Conservation (phyloP, 2,329 filamentous ascomycete species). For the Madurella fahalii region DNA sequence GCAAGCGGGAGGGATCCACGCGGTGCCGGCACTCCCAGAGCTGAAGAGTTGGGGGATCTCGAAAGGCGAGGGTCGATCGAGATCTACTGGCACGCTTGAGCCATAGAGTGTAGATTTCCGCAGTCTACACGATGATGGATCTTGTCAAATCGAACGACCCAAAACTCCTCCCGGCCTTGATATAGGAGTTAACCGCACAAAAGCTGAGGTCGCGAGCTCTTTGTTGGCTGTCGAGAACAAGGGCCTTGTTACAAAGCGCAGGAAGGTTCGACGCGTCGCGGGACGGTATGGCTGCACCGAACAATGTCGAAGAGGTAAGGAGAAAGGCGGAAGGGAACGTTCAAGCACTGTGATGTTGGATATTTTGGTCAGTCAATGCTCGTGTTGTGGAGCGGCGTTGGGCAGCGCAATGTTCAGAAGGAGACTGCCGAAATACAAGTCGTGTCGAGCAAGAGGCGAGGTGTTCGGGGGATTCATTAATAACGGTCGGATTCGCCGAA, state of each 20-base stretch:
- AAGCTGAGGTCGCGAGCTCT: not conserved
- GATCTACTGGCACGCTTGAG: conserved; percentile 36
- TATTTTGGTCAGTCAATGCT: not conserved
- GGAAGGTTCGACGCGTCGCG: not conserved
- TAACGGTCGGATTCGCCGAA: not conserved
- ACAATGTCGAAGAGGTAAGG: conserved; percentile 11
- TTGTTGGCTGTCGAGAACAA: not conserved
- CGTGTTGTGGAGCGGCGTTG: not conserved
- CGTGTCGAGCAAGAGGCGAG: not conserved
- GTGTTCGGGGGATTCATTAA: not conserved
- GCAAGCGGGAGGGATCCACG: conserved; percentile 28
- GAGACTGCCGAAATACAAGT: not conserved
- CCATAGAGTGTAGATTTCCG: conserved; percentile 32
- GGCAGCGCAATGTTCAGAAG: not conserved
- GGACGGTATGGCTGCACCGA: not conserved
- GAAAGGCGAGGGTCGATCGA: conserved; percentile 22
- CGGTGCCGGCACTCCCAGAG: conserved; percentile 33
- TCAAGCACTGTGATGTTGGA: conserved; percentile 13
- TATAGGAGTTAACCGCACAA: not conserved
- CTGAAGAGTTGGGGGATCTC: conserved; percentile 35
- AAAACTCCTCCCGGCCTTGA: not conserved
- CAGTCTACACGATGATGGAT: conserved; percentile 6
- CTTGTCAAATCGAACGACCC: not conserved
- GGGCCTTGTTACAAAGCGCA: not conserved
- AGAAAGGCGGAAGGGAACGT: conserved; percentile 22